Evolutionary conservation across 2,329 filamentous ascomycete genomes (phyloP), one percentile per base, ranked within the genome.

Genomic region (Coniochaeta hoffmannii): DNA sequence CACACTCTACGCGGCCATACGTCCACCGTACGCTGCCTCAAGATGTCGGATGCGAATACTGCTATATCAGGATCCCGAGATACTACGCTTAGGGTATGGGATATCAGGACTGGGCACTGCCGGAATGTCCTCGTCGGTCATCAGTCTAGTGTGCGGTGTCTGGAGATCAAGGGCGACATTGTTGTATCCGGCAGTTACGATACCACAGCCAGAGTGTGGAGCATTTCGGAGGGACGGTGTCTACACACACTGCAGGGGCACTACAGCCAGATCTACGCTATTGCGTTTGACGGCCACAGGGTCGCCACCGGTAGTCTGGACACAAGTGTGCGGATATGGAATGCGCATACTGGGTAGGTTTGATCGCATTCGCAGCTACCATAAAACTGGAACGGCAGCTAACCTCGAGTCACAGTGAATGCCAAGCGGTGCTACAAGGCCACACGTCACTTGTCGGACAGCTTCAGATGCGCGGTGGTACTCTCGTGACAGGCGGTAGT

Each of bases 151-250:
- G 93, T 99, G 26, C 82, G 93, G 60, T 99, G 93, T 69, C 78
- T 99, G 41, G 94, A 96, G 68, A 96, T 97, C 65, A 90, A 96
- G 68, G 94, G 92, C 55, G 93, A 99, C 71, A 85, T 96, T 61
- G 90, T 97, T 38, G 94, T 99, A n/a, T 97, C 92, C 30, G 94
- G 94, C 56, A 96, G 91, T 70, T 99, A 99, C 72, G 94, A 99
- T 69, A 97, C 94, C 7, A 97, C 90, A 22, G 94, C 94, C 22
- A 88, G 91, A 64, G 93, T 99, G 56, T 99, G 94, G 94, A 97
- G 90, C 70, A 97, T 99, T 53, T 96, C 90, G 1, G 90, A 97
- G 72, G 94, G 94, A 30, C 86, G 90, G 59, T 99, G 94, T 69
- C 76, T 97, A 55, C 87, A 93, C 62, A 97, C 91, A 0, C 78